A percentile compares a stretch with the other conserved stretches of the same genome.
These are phyloP conservation scores for Triticum urartu DNA, from an alignment of 176 grass and related monocot genomes.

Conservation along the genomic window DNA sequence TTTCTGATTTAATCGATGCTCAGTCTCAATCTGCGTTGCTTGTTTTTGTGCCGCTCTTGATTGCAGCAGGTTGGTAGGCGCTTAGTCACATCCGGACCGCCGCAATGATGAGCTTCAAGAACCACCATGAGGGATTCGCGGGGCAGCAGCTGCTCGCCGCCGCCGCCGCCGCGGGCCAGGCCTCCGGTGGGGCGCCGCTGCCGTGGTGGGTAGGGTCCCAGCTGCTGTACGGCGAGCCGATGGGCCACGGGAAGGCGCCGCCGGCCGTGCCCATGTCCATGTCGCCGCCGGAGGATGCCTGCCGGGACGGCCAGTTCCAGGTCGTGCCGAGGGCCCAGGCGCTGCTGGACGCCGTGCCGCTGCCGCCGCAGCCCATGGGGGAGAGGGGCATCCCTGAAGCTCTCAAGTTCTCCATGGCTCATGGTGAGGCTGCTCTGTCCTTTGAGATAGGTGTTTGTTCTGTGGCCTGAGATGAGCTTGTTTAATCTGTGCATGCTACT, in stretches of 20 bases:
- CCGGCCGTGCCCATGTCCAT: not conserved
- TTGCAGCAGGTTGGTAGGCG: slow-evolving; percentile 42
- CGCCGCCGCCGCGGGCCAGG: not conserved
- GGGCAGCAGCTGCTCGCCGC: not conserved
- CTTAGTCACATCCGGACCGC: not conserved
- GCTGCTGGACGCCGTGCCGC: slow-evolving; percentile 18
- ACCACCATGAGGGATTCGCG: slow-evolving; percentile 34
- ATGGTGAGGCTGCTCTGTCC: slow-evolving; percentile 47
- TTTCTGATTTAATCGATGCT: not conserved
- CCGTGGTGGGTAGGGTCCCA: slow-evolving; percentile 64
- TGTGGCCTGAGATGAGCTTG: not conserved
- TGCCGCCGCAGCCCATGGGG: not conserved
- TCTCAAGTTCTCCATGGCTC: slow-evolving; percentile 55
- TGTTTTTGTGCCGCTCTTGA: slow-evolving; percentile 25
- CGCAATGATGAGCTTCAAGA: slow-evolving; percentile 45
- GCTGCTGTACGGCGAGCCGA: slow-evolving; percentile 46
- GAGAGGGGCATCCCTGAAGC: slow-evolving; percentile 47
- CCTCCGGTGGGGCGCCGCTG: slow-evolving; percentile 10
- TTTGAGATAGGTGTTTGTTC: not conserved
- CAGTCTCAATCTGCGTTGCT: not conserved
- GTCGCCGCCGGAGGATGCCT: slow-evolving; percentile 19
- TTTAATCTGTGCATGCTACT: not conserved
- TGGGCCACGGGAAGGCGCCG: slow-evolving; percentile 40
- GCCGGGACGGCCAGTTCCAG: slow-evolving; percentile 45
- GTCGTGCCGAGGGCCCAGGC: slow-evolving; percentile 33